Conservation (phyloP, 2,329 filamentous ascomycete species). For the Periconia digitata region DNA sequence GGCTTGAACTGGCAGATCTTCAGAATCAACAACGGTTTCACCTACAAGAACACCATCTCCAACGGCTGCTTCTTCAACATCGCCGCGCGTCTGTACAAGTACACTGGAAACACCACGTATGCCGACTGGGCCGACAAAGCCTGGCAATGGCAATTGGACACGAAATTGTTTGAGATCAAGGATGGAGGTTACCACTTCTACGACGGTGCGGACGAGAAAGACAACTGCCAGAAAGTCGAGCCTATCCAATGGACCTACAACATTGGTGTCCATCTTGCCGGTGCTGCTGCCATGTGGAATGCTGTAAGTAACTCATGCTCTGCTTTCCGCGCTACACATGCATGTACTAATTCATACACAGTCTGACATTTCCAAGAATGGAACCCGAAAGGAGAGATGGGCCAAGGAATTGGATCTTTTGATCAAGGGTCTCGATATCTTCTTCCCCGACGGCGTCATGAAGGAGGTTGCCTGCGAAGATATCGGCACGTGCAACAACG, state of each 20-base stretch:
- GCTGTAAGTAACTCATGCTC: constrained; percentile 38
- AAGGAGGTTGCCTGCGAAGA: constrained; percentile 52
- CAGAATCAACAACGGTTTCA: constrained; percentile 71
- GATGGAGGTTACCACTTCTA: constrained; percentile 43
- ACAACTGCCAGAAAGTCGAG: constrained; percentile 49
- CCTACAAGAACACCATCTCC: constrained; percentile 80
- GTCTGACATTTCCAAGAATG: not conserved
- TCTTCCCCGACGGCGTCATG: constrained; percentile 51
- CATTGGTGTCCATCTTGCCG: constrained; percentile 48
- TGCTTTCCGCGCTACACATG: not conserved
- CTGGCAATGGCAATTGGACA: constrained; percentile 58
- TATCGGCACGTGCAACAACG: constrained; percentile 49
- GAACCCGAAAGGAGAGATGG: constrained; percentile 40
- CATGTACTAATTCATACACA: constrained; percentile 12
- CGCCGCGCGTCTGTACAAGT: constrained; percentile 71
- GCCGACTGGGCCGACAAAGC: constrained; percentile 65
- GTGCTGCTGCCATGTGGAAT: constrained; percentile 53
- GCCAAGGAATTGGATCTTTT: constrained; percentile 32
- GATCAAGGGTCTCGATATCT: constrained; percentile 44
- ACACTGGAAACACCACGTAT: constrained; percentile 61
- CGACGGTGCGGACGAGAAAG: constrained; percentile 47
- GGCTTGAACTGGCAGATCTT: constrained; percentile 84
- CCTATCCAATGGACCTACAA: constrained; percentile 53
- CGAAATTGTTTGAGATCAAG: constrained; percentile 51
- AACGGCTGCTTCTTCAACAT: constrained; percentile 85